Percentiles rank a stretch among this genome's conserved stretches.
Conservation (phyloP, 176 grass and related monocot species). For the Paspalum vaginatum region DNA sequence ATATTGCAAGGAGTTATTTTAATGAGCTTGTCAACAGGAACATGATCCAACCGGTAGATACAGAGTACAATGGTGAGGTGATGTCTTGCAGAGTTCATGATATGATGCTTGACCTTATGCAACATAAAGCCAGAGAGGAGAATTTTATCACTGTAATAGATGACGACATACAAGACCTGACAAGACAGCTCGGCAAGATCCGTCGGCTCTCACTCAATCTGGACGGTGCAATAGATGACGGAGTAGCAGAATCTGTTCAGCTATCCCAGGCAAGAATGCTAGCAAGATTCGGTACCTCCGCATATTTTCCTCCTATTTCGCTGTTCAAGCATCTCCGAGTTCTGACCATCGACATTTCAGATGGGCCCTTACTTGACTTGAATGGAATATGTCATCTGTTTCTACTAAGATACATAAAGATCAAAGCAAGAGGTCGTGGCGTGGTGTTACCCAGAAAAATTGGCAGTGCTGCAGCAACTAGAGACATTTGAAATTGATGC, state of each 20-base stretch:
- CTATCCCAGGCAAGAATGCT: not conserved
- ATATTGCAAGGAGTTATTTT: conserved; percentile 30
- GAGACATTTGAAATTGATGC: not conserved
- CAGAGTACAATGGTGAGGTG: not conserved
- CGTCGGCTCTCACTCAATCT: not conserved
- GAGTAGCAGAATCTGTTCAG: not conserved
- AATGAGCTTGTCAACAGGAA: conserved; percentile 38
- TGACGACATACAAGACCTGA: not conserved
- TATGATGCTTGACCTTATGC: conserved; percentile 43
- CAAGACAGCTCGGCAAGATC: not conserved
- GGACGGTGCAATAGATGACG: not conserved
- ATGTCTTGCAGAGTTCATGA: not conserved
- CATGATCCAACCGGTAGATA: conserved; percentile 24
- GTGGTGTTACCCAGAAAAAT: not conserved
- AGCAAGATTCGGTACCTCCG: not conserved
- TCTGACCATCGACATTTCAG: not conserved
- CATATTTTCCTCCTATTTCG: not conserved
- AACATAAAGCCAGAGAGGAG: conserved; percentile 24
- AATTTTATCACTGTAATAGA: conserved; percentile 38
- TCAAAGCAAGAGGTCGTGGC: accelerated
- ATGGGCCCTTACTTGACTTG: not conserved
- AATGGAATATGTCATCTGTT: not conserved
- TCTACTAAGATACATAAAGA: not conserved
- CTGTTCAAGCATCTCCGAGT: not conserved
- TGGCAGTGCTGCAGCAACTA: not conserved